Evolutionary conservation across 2,329 filamentous ascomycete species (phyloP).

Genomic region (Verticillium longisporum): DNA sequence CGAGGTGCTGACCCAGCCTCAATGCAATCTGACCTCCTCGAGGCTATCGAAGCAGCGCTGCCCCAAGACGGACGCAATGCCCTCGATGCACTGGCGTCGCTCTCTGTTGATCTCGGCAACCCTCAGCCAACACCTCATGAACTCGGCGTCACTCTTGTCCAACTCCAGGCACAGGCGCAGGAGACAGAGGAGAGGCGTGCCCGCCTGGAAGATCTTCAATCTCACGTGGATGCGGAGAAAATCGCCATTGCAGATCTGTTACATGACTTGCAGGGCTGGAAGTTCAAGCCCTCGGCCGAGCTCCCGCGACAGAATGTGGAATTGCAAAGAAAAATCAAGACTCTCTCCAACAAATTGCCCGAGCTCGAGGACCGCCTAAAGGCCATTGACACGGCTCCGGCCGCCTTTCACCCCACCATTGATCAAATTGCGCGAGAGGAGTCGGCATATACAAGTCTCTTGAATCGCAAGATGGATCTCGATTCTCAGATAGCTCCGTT

Average conservation of each 20-base stretch:
- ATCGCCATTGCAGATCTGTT: conserved; percentile 30
- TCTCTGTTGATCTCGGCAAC: conserved; percentile 42
- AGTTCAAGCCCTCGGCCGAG: conserved; percentile 48
- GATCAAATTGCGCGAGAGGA: conserved; percentile 54
- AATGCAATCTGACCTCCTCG: conserved; percentile 34
- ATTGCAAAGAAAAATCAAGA: conserved; percentile 62
- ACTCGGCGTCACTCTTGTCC: conserved; percentile 45
- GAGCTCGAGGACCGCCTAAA: conserved; percentile 56
- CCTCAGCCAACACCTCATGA: conserved; percentile 38
- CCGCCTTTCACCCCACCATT: conserved; percentile 39
- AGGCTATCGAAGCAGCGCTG: conserved; percentile 47
- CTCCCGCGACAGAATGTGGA: conserved; percentile 68
- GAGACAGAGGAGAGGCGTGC: conserved; percentile 48
- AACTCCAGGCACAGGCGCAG: conserved; percentile 47
- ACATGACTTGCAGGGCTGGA: conserved; percentile 31
- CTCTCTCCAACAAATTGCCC: conserved; percentile 57
- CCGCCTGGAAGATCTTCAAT: conserved; percentile 49
- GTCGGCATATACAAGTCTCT: conserved; percentile 48
- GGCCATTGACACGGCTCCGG: conserved; percentile 25
- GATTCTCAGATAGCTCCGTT: conserved; percentile 60
- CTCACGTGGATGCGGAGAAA: conserved; percentile 47
- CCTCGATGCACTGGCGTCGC: conserved; percentile 50
- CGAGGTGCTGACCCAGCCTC: conserved; percentile 11
- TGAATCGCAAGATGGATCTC: conserved; percentile 50
- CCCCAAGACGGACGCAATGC: conserved; percentile 45